Evolutionary conservation across 805 yeast genomes (phyloP).

Genomic region (Suhomyces sp.): DNA sequence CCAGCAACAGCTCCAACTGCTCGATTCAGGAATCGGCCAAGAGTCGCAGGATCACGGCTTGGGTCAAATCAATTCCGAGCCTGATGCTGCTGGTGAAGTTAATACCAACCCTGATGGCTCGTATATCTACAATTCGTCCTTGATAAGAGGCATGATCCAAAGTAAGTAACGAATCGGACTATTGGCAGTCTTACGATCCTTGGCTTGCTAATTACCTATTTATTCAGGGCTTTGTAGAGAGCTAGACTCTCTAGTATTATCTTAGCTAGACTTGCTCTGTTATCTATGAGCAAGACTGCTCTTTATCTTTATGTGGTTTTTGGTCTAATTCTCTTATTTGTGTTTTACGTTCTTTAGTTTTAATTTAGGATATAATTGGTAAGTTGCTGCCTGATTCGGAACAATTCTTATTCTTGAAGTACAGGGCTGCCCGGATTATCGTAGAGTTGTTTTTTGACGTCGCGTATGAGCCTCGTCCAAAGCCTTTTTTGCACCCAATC

Average conservation of each 20-base stretch:
- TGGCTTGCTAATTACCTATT: neutral
- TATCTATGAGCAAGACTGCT: too few relatives aligned
- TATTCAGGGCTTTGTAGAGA: neutral
- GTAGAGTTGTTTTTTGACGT: neutral
- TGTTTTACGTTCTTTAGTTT: too few relatives aligned
- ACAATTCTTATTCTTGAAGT: too few relatives aligned
- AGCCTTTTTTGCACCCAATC: neutral
- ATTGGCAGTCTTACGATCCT: neutral
- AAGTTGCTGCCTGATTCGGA: neutral
- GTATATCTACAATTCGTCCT: slow-evolving; percentile 15
- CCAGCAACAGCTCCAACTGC: neutral
- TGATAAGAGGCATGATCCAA: slow-evolving; percentile 16
- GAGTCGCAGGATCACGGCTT: neutral
- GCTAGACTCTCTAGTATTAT: neutral
- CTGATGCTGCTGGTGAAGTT: slow-evolving; percentile 3
- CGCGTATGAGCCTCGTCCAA: neutral
- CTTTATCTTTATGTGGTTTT: too few relatives aligned
- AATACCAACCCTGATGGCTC: slow-evolving; percentile 2
- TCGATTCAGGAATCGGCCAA: neutral
- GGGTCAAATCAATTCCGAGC: neutral
- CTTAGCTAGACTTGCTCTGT: too few relatives aligned
- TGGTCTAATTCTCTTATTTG: neutral
- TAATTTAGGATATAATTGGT: neutral
- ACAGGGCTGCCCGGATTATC: neutral
- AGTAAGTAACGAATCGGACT: neutral